Base-by-base conservation (phyloP, 2,329 filamentous ascomycete species). In the Chrysoporthe austroafricana region DNA sequence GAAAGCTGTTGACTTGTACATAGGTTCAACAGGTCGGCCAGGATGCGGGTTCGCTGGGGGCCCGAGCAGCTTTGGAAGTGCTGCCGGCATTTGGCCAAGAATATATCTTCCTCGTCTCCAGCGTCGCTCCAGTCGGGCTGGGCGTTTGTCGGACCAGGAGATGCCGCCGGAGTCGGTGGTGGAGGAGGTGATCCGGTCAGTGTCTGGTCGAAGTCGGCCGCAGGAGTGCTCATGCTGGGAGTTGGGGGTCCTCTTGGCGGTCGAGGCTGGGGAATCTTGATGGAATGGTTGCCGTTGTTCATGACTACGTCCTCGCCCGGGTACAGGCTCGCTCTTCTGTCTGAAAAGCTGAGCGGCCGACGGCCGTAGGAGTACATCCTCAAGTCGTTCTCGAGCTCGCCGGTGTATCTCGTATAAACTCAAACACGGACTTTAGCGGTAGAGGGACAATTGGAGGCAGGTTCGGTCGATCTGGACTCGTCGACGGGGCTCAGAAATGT, bases 1-100 rank as follows among this genome's bases (percentile, higher is more conserved):
- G 94, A 97, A 72, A 99, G 84, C 78, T 97, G 91, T 75, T 96
- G 94, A 74, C 93, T 97, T 73, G 96, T 96, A 82, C 96, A 99
- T 73, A 97, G 87, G 75, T 97, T 97, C 71, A 99, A 83, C 67
- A 99, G 83, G 76, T 97, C 94, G 62, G 93, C 93, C 68, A 99
- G 83, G 74, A 97, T 88, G 50, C 92, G 87, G 74, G 94, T 92
- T 67, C 92, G 88, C 79, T 95, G 91, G 0, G 89, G 86, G 34
- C 90, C 87, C 67, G 89, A 91, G 78, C 93, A 90, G 65, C 90
- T 88, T 74, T 90, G 89, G 76, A 98, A 98, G 74, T 94, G 89
- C 69, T 90, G 87, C 69, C 92, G 88, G 67, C 96, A 89, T 75
- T 94, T 90, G 72, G 92, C 85, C 65, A 96, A 86, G 73, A 95